phyloP scores from a whole-genome alignment of 768 basidiomycete species.

The Leccinum sublutescens region DNA sequence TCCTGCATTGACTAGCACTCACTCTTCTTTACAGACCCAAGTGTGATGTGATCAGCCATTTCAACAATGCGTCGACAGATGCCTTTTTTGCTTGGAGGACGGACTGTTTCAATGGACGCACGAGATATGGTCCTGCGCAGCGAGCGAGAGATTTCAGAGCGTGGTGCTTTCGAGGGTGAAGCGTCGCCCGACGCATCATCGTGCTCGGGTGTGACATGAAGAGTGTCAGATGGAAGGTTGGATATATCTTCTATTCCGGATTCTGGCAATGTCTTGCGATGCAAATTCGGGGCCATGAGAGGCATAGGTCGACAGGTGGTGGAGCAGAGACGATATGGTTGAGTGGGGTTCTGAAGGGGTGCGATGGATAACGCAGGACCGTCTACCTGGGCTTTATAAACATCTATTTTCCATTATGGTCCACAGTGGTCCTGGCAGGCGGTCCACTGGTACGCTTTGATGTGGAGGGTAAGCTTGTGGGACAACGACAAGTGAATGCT shows the following conservation, averaged over 20 bases:
- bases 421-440: not conserved
- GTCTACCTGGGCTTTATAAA: constrained; percentile 4
- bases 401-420: constrained; percentile 5
- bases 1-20: not conserved
- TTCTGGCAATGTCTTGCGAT: not conserved
- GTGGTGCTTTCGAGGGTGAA: constrained; percentile 1
- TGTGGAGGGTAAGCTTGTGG: not conserved
- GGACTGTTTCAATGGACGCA: constrained; percentile 18
- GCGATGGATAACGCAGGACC: too few relatives aligned
- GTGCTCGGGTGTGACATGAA: not conserved
- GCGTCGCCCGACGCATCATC: not conserved
- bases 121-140: constrained; percentile 20
- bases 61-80: constrained; percentile 17
- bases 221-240: not conserved
- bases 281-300: not conserved
- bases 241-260: not conserved
- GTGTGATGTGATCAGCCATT: constrained; percentile 8
- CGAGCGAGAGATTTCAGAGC: constrained; percentile 1
- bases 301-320: not conserved
- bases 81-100: constrained; percentile 4
- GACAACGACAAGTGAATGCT: not conserved
- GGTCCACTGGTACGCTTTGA: not conserved
- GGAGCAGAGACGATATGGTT: not conserved
- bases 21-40: constrained; percentile 5
- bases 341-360: not conserved